Evolutionary conservation across 352 stramenopile species (phyloP), one percentile per base, ranked within the genome.

Genomic region (Pythium aristosporum): DNA sequence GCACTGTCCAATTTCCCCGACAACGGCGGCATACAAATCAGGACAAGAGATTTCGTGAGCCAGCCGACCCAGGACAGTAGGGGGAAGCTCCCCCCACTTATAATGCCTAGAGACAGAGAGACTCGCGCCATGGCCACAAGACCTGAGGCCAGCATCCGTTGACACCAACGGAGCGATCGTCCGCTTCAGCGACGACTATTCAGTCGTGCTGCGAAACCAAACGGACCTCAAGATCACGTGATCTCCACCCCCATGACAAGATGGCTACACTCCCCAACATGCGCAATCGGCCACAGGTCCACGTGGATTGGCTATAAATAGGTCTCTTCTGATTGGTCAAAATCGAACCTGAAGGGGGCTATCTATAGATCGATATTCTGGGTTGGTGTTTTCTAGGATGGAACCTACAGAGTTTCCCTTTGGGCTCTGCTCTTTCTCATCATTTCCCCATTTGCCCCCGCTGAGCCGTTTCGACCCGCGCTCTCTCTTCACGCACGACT

Each of bases 291-390:
- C 25, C 39, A 21, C 25, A 13, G 21, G 11, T 41, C 7, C 12
- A 18, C 39, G n/a, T 20, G 10, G 21, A 53, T 61, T 61, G 55
- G 55, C 0, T 53, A 44, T 43, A 53, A 44, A 20, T 53, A 18
- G 5, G 11, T 12, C 25, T 3, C 3, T 8, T 39, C 5, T 47
- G 25, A 65, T 65, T 65, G 58, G 58, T 43, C 39, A 15, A 58
- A 59, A 65, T 51, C 47, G 25, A 65, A 65, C 32, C 58, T 65
- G 41, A 53, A 65, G 25, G 9, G 30, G 5, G 16, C 58, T 52
- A 46, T 59, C 51, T 65, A 52, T 65, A 64, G 57, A 32, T 30
- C n/a, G n/a, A n/a, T n/a, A n/a, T 50, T 58, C 41, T 53, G 39
- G 39, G 25, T 61, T 39, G 34, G 15, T n/a, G 30, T 42, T 56